A percentile compares a stretch with the other conserved stretches of the same genome.
These are phyloP conservation scores for Chlorella sp. DNA, from an alignment of 139 green algal species.

Conservation along the genomic window DNA sequence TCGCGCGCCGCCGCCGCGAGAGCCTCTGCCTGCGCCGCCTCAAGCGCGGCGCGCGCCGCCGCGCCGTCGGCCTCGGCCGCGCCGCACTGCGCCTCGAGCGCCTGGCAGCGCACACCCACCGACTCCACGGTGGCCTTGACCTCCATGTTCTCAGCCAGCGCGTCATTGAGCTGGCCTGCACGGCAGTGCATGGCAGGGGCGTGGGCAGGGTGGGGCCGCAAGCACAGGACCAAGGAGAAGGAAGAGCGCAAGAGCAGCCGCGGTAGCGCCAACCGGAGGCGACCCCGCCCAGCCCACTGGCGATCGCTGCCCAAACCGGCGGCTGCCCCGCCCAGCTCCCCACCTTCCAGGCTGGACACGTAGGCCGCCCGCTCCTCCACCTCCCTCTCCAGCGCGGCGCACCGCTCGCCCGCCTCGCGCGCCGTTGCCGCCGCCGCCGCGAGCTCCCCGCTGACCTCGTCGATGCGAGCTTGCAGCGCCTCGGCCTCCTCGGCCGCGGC, in stretches of 20 bases:
- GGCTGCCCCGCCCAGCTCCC: not conserved
- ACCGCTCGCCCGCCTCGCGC: constrained; percentile 23
- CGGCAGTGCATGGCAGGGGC: not conserved
- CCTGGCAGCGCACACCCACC: not conserved
- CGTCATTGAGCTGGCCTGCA: constrained; percentile 29
- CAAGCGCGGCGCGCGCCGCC: not conserved
- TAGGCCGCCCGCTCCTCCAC: constrained; percentile 30
- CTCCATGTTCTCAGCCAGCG: not conserved
- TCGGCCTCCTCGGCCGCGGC: constrained; percentile 7
- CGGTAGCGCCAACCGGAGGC: too few species aligned
- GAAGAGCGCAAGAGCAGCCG: not conserved
- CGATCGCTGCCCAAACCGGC: not conserved
- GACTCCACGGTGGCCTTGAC: constrained; percentile 7
- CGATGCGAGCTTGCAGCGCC: constrained; percentile 47
- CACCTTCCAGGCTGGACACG: constrained; percentile 24
- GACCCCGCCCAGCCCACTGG: not conserved
- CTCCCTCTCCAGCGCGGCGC: constrained; percentile 30
- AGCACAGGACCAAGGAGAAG: not conserved
- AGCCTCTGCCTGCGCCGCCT: not conserved
- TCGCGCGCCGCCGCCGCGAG: constrained; percentile 1
- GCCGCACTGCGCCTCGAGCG: constrained; percentile 2
- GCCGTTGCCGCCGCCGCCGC: constrained; percentile 47
- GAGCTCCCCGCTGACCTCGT: constrained; percentile 35
- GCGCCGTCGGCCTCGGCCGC: constrained; percentile 7
- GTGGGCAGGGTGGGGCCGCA: not conserved